phyloP scores from a whole-genome alignment of 1,139 yeast genomes.

The Blastobotrys raffinosifermentans region DNA sequence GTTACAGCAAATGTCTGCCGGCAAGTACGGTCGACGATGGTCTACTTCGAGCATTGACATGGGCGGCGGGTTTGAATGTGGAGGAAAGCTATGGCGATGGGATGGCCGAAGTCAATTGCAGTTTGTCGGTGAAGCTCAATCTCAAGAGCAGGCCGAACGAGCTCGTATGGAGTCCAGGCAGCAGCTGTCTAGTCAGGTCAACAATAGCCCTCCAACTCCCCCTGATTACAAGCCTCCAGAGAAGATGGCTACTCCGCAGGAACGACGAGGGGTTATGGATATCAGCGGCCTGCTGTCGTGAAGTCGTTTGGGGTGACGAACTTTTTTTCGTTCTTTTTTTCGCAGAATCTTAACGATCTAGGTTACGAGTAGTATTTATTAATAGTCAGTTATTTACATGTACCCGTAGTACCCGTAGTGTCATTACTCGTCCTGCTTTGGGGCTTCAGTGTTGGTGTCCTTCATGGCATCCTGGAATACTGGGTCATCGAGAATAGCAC shows the following conservation, averaged over 20 bases:
- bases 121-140: constrained; percentile 19
- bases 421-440: too few species aligned
- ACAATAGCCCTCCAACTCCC: too few species aligned
- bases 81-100: constrained; percentile 37
- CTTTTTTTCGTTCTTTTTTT: too few species aligned
- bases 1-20: constrained; percentile 35
- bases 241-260: not conserved
- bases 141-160: too few species aligned
- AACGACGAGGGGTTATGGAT: constrained; percentile 8
- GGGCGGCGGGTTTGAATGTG: constrained; percentile 36
- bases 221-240: too few species aligned
- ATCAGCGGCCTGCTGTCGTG: constrained; percentile 11
- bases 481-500: constrained; percentile 62
- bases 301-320: not conserved
- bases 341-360: too few species aligned
- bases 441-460: too few species aligned
- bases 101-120: constrained; percentile 32
- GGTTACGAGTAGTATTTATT: too few species aligned
- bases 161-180: too few species aligned
- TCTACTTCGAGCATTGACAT: constrained; percentile 15
- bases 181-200: too few species aligned
- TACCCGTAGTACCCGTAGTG: too few species aligned
- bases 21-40: constrained; percentile 24
- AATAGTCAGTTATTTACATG: too few species aligned
- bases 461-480: constrained; percentile 51